These are phyloP conservation scores for Trametes elegans DNA, from an alignment of 768 basidiomycete species.

Conservation along the genomic window DNA sequence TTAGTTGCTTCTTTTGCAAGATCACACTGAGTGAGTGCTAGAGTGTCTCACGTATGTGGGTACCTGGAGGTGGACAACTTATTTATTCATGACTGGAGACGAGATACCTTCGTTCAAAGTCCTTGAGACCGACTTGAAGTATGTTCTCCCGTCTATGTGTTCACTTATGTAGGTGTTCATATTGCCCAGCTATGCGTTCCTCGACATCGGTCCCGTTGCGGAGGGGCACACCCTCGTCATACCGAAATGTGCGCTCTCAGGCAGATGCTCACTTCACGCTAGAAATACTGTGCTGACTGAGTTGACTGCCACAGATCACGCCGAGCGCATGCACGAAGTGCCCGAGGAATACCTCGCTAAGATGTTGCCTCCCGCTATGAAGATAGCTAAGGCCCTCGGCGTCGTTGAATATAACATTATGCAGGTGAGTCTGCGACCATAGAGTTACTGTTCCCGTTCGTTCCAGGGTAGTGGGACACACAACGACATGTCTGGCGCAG, in stretches of 20 bases:
- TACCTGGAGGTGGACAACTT: background rate
- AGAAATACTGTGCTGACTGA: background rate
- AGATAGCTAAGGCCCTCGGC: conserved; percentile 74
- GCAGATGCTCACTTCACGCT: too few species aligned
- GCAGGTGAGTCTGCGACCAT: conserved; percentile 39
- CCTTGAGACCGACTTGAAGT: conserved; percentile 66
- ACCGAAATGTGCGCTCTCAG: conserved; percentile 76
- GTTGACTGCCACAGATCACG: conserved; percentile 57
- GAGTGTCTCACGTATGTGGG: background rate
- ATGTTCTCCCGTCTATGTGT: background rate
- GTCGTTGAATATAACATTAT: conserved; percentile 83
- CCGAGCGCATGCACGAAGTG: conserved; percentile 79
- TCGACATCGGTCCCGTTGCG: conserved; percentile 87
- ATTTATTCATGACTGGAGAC: conserved; percentile 52
- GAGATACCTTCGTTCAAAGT: conserved; percentile 89
- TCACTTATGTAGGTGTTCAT: background rate
- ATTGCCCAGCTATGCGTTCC: conserved; percentile 57
- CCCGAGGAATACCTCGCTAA: conserved; percentile 83
- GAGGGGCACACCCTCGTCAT: conserved; percentile 89
- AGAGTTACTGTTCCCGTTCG: background rate
- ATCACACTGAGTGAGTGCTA: conserved; percentile 71
- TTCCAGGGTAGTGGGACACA: background rate
- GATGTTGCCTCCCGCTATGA: conserved; percentile 80
- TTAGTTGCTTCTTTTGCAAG: conserved; percentile 85
- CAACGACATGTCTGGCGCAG: conserved; percentile 29